Evolutionary conservation across 305 asterid genomes (phyloP).

Genomic region (Ajuga reptans): DNA sequence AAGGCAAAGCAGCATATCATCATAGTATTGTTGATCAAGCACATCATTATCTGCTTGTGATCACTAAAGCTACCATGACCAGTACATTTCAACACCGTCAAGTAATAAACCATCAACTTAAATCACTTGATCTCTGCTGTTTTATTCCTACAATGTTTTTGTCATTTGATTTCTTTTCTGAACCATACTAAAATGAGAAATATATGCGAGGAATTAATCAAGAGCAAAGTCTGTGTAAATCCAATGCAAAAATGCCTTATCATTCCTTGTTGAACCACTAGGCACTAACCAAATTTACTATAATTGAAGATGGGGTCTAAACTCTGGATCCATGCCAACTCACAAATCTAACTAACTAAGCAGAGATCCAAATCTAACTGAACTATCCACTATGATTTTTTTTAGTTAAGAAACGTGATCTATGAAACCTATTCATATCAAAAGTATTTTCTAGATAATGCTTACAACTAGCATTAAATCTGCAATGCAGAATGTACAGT

Average conservation of each 20-base stretch:
- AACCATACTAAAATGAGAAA: neutral
- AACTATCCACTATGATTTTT: neutral
- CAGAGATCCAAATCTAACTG: neutral
- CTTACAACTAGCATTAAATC: neutral
- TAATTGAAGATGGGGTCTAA: neutral
- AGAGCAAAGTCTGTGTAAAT: neutral
- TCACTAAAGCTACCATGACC: neutral
- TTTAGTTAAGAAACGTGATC: no score
- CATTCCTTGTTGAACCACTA: neutral
- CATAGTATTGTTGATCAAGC: neutral
- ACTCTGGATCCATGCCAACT: neutral
- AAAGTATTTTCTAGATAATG: neutral
- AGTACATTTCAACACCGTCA: neutral
- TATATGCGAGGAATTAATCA: no score
- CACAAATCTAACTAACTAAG: neutral
- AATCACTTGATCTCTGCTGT: neutral
- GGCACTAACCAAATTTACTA: neutral
- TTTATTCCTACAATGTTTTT: neutral
- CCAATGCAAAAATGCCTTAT: neutral
- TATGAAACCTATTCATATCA: neutral
- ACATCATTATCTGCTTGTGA: neutral
- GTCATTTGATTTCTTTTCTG: neutral
- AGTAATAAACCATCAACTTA: neutral
- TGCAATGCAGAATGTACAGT: neutral
- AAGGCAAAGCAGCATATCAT: neutral